Evolutionary conservation across 2,329 filamentous ascomycete species (phyloP).

Genomic region (Cordyceps sp.): DNA sequence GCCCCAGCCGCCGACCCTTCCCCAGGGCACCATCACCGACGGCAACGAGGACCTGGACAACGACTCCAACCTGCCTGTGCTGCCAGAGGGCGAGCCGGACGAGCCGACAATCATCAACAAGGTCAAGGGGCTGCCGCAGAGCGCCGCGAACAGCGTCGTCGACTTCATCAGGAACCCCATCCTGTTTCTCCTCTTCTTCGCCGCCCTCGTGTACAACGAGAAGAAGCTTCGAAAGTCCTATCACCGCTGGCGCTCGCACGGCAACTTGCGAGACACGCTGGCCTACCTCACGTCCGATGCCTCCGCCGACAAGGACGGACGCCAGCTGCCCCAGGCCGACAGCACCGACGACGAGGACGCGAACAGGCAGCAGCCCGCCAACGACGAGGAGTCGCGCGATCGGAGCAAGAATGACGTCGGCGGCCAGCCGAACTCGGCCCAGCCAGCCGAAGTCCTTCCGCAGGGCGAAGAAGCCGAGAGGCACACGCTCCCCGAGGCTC

Average conservation of each 20-base stretch:
- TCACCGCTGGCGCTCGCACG: slow-evolving; percentile 14
- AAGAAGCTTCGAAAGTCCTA: slow-evolving; percentile 26
- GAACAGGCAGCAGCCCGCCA: no score
- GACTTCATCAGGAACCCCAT: slow-evolving; percentile 41
- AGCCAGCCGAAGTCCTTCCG: no score
- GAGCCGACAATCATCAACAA: slow-evolving; percentile 29
- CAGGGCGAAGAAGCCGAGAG: neutral
- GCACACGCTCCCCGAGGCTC: neutral
- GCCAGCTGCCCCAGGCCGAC: neutral
- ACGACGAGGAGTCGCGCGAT: neutral
- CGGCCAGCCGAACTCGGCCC: no score
- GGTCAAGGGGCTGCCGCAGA: slow-evolving; percentile 31
- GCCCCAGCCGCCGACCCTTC: slow-evolving; percentile 20
- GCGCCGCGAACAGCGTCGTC: slow-evolving; percentile 29
- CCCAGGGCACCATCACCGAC: slow-evolving; percentile 14
- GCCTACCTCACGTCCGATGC: slow-evolving; percentile 4
- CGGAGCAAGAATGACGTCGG: no score
- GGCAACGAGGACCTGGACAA: slow-evolving; percentile 15
- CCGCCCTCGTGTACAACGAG: slow-evolving; percentile 24
- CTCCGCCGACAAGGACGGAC: neutral
- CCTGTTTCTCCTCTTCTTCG: slow-evolving; percentile 27
- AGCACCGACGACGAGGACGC: neutral
- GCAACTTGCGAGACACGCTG: slow-evolving; percentile 11
- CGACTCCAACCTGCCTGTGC: slow-evolving; percentile 14
- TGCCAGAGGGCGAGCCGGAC: slow-evolving; percentile 11